Evolutionary conservation across 768 basidiomycete species (phyloP).

Genomic region (Mycena vulgaris): DNA sequence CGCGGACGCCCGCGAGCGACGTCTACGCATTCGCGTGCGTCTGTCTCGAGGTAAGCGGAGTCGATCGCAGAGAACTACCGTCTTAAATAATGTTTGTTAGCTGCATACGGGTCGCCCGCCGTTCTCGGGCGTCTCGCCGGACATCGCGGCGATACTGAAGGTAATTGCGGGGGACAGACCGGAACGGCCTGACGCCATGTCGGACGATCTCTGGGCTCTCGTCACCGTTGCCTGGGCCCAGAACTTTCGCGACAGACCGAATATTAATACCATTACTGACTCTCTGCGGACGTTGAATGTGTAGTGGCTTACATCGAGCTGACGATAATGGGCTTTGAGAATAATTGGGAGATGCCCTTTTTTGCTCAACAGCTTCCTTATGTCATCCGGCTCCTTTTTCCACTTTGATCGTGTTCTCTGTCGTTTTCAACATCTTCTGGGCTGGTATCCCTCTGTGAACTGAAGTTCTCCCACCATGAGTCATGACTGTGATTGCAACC

Average conservation of each 20-base stretch:
- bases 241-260: not conserved
- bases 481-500: too few species aligned
- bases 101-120: slow-evolving; percentile 3
- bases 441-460: too few species aligned
- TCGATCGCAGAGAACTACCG: not conserved
- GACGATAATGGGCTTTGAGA: too few species aligned
- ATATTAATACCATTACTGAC: not conserved
- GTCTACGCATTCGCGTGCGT: not conserved
- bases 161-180: slow-evolving; percentile 14
- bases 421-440: too few species aligned
- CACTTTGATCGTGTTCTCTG: too few species aligned
- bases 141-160: not conserved
- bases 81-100: not conserved
- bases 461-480: too few species aligned
- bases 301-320: too few species aligned
- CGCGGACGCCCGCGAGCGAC: not conserved
- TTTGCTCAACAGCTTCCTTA: too few species aligned
- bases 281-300: not conserved
- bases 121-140: not conserved
- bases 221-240: not conserved
- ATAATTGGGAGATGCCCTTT: too few species aligned
- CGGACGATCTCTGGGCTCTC: not conserved
- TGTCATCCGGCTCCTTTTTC: too few species aligned
- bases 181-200: not conserved
- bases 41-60: not conserved